Evolutionary conservation across 441 rosid species (phyloP).

Genomic region (Iberis amara): DNA sequence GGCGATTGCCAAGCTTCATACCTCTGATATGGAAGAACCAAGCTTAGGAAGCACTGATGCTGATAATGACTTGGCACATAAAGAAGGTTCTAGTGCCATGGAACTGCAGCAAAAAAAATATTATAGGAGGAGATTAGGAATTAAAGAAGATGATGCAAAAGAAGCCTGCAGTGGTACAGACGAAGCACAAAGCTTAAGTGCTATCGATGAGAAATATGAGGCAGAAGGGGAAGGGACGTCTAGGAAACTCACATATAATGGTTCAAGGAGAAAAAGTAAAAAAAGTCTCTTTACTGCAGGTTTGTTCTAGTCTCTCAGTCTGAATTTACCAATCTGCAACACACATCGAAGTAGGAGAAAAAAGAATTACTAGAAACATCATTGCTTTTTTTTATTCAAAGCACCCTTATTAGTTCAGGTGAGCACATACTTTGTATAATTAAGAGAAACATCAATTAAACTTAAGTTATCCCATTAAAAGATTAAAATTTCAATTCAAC

Average conservation of each 20-base stretch:
- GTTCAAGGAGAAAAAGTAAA: slow-evolving; percentile 63
- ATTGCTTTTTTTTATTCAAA: neutral
- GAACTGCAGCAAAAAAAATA: slow-evolving; percentile 35
- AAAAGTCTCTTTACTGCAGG: slow-evolving; percentile 72
- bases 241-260: slow-evolving; percentile 41
- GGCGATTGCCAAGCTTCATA: slow-evolving; percentile 56
- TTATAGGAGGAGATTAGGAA: slow-evolving; percentile 34
- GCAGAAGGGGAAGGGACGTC: slow-evolving; percentile 40
- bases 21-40: slow-evolving; percentile 57
- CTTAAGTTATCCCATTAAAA: neutral
- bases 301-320: slow-evolving; percentile 29
- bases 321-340: slow-evolving; percentile 17
- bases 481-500: slow-evolving; percentile 3
- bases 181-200: slow-evolving; percentile 42
- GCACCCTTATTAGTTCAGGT: neutral
- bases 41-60: slow-evolving; percentile 59
- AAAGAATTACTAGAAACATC: slow-evolving; percentile 9
- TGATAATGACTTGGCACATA: slow-evolving; percentile 37
- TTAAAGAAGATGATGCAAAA: slow-evolving; percentile 45
- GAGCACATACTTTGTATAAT: slow-evolving; percentile 5
- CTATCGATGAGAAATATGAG: slow-evolving; percentile 41
- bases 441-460: neutral
- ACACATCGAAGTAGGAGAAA: slow-evolving; percentile 21
- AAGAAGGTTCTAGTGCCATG: slow-evolving; percentile 38
- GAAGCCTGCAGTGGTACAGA: slow-evolving; percentile 68